Percentiles rank a stretch among this genome's conserved stretches.
Conservation (phyloP, 169 alveolate species). For the Hammondia hammondi region DNA sequence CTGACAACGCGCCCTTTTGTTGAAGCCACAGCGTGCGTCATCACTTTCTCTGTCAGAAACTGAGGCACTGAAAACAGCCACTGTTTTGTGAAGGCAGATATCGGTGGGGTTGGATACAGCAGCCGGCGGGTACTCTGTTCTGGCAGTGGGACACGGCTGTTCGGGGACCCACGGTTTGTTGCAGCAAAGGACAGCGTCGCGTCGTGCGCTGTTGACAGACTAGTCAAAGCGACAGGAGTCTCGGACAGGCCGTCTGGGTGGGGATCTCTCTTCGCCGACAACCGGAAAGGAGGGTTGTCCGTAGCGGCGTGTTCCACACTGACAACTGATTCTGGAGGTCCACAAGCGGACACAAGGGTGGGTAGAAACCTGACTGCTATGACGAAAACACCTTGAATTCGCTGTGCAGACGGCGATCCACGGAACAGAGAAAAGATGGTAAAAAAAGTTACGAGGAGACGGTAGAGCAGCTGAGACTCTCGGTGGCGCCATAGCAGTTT, state of each 20-base stretch:
- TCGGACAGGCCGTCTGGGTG: not conserved
- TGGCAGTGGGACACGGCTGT: not conserved
- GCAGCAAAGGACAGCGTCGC: not conserved
- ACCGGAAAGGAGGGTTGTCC: too few species aligned
- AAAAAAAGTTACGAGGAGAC: too few species aligned
- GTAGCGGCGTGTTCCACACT: too few species aligned
- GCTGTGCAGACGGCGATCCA: too few species aligned
- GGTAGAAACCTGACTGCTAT: too few species aligned
- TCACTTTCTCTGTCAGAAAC: not conserved
- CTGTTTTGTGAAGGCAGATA: not conserved
- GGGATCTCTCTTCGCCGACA: too few species aligned
- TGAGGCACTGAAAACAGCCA: not conserved
- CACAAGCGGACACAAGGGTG: too few species aligned
- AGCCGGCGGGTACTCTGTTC: not conserved
- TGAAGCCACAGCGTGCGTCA: not conserved
- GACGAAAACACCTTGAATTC: too few species aligned
- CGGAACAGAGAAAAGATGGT: too few species aligned
- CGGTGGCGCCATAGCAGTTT: too few species aligned
- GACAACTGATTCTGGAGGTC: too few species aligned
- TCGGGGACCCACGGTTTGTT: not conserved
- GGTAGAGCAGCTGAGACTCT: too few species aligned
- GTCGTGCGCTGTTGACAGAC: not conserved
- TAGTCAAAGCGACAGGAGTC: not conserved
- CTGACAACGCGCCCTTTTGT: not conserved
- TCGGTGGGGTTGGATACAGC: not conserved